A percentile compares a stretch with the other conserved stretches of the same genome.
Evolutionary conservation across 805 yeast genomes (phyloP).

Genomic region (Scheffersomyces spartinae): DNA sequence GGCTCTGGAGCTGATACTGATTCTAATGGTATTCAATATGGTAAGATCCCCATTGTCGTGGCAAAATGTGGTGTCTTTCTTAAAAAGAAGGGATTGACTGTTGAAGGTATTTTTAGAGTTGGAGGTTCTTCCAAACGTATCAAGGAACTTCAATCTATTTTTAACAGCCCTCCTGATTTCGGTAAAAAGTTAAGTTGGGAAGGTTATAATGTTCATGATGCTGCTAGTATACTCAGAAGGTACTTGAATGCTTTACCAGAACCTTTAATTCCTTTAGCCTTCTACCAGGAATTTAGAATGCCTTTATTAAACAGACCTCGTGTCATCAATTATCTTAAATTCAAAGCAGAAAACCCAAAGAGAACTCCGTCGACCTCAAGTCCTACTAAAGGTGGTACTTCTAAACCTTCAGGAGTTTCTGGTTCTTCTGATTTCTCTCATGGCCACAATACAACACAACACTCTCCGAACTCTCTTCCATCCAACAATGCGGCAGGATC

Average conservation of each 20-base stretch:
- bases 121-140: conserved; percentile 87
- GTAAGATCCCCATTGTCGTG: conserved; percentile 85
- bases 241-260: conserved; percentile 83
- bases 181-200: conserved; percentile 88
- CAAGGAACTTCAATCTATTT: conserved; percentile 71
- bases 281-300: conserved; percentile 68
- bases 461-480: too few relatives aligned
- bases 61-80: conserved; percentile 88
- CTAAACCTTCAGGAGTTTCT: conserved; percentile 5
- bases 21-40: conserved; percentile 64
- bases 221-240: conserved; percentile 81
- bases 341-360: conserved; percentile 36
- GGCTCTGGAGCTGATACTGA: conserved; percentile 42
- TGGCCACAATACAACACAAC: too few relatives aligned
- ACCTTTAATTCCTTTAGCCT: conserved; percentile 72
- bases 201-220: conserved; percentile 92
- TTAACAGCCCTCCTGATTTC: conserved; percentile 80
- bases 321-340: conserved; percentile 53
- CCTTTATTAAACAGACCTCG: conserved; percentile 58
- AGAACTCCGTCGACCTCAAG: conserved; percentile 1
- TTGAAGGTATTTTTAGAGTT: conserved; percentile 87
- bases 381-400: conserved; percentile 3
- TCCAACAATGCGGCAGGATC: too few relatives aligned
- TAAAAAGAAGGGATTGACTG: conserved; percentile 64
- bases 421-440: conserved; percentile 6